Conservation (phyloP, 2,329 filamentous ascomycete species). For the Teratosphaeriaceae sp. region DNA sequence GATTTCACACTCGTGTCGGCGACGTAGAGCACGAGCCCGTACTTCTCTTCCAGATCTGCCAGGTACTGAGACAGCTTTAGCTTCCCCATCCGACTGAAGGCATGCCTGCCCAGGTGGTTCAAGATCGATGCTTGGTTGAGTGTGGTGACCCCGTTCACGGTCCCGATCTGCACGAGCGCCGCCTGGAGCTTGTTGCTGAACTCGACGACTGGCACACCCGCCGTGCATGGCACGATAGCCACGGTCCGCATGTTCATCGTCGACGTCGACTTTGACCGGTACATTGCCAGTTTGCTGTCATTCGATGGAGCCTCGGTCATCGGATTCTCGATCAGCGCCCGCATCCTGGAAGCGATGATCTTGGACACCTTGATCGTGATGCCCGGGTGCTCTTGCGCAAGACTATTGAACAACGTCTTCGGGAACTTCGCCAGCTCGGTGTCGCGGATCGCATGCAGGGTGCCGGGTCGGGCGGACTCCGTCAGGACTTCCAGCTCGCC, state of each 20-base stretch:
- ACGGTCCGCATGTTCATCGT: constrained; percentile 91
- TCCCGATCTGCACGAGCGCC: constrained; percentile 82
- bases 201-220: constrained; percentile 88
- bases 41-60: constrained; percentile 94
- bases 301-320: constrained; percentile 48
- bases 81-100: constrained; percentile 96
- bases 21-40: constrained; percentile 89
- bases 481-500: constrained; percentile 96
- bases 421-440: constrained; percentile 96
- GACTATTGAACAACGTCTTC: constrained; percentile 91
- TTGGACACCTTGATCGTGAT: constrained; percentile 99
- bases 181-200: constrained; percentile 86
- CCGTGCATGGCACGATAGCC: constrained; percentile 81
- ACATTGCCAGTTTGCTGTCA: constrained; percentile 37
- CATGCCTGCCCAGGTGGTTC: constrained; percentile 90
- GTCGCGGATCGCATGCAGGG: constrained; percentile 90
- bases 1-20: constrained; percentile 96
- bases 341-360: constrained; percentile 94
- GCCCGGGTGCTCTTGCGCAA: constrained; percentile 92
- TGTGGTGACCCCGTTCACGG: constrained; percentile 81
- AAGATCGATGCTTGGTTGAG: constrained; percentile 91
- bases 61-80: constrained; percentile 92
- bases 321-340: constrained; percentile 77
- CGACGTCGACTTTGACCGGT: constrained; percentile 64
- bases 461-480: constrained; percentile 83